A percentile compares a stretch with the other conserved stretches of the same genome.
These are phyloP conservation scores for Hippophae rhamnoides DNA, from an alignment of 306 rosid genomes.

Conservation along the genomic window DNA sequence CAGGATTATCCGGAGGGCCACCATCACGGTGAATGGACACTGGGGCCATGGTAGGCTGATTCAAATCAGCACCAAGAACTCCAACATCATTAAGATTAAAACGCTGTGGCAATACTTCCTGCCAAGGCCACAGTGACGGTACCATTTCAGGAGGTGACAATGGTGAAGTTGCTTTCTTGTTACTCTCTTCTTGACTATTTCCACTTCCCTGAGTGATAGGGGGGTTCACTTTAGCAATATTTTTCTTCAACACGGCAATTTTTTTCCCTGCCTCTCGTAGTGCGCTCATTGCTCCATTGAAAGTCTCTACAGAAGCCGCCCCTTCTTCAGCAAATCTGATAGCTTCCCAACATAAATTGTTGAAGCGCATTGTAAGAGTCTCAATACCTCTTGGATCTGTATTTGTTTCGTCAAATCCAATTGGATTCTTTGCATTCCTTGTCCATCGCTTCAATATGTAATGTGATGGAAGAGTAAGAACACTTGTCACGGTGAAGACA, in stretches of 20 bases:
- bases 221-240: conserved; percentile 40
- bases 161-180: conserved; percentile 33
- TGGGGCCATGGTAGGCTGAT: conserved; percentile 38
- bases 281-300: conserved; percentile 42
- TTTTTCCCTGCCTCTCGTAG: conserved; percentile 46
- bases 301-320: conserved; percentile 56
- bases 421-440: conserved; percentile 41
- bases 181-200: conserved; percentile 42
- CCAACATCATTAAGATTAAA: conserved; percentile 50
- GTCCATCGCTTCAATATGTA: conserved; percentile 77
- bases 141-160: conserved; percentile 20
- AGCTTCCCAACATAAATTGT: conserved; percentile 61
- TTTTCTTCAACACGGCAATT: conserved; percentile 43
- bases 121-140: conserved; percentile 58
- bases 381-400: conserved; percentile 36
- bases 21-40: conserved; percentile 48
- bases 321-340: conserved; percentile 73
- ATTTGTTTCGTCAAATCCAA: conserved; percentile 36
- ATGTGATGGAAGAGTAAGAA: conserved; percentile 63
- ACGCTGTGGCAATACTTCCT: conserved; percentile 41
- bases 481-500: conserved; percentile 73
- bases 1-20: conserved; percentile 42
- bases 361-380: conserved; percentile 50
- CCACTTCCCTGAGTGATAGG: conserved; percentile 37
- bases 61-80: conserved; percentile 46